phyloP scores from a whole-genome alignment of 352 stramenopile species.

The Pythium biforme region DNA sequence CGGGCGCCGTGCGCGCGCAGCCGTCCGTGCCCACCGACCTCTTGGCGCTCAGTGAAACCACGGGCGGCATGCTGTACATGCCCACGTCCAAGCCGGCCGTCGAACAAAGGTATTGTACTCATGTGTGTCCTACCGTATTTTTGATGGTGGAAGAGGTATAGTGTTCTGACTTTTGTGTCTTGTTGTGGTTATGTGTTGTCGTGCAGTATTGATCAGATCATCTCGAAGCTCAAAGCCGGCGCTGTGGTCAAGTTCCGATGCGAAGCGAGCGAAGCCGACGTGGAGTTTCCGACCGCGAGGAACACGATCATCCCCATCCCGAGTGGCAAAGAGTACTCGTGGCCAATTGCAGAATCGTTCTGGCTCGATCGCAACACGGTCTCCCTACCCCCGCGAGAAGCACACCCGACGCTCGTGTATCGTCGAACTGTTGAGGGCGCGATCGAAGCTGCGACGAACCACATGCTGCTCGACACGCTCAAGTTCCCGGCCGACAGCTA shows the following conservation, averaged over 20 bases:
- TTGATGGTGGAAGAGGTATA: not conserved
- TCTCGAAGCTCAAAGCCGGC: constrained; percentile 77
- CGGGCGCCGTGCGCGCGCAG: constrained; percentile 42
- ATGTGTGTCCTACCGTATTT: too few species aligned
- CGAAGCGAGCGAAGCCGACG: constrained; percentile 47
- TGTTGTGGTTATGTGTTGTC: not conserved
- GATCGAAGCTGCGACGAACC: constrained; percentile 80
- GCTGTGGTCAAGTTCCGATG: constrained; percentile 83
- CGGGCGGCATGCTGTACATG: constrained; percentile 80
- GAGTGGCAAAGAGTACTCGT: constrained; percentile 78
- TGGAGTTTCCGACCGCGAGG: constrained; percentile 44
- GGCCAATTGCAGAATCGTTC: constrained; percentile 81
- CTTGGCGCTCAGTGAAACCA: constrained; percentile 84
- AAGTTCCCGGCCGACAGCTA: constrained; percentile 87
- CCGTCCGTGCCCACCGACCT: constrained; percentile 63
- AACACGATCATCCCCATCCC: constrained; percentile 76
- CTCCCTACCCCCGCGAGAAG: constrained; percentile 68
- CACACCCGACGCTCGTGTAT: constrained; percentile 74
- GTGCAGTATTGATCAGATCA: constrained; percentile 79
- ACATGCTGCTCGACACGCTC: constrained; percentile 87
- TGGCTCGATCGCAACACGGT: constrained; percentile 83
- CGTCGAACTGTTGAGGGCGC: constrained; percentile 68
- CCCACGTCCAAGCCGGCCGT: constrained; percentile 76
- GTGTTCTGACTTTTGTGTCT: not conserved
- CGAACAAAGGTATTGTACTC: constrained; percentile 46